Percentiles rank a stretch among this genome's conserved stretches.
Evolutionary conservation across 805 yeast genomes (phyloP).

Genomic region (Ogataea allantospora): DNA sequence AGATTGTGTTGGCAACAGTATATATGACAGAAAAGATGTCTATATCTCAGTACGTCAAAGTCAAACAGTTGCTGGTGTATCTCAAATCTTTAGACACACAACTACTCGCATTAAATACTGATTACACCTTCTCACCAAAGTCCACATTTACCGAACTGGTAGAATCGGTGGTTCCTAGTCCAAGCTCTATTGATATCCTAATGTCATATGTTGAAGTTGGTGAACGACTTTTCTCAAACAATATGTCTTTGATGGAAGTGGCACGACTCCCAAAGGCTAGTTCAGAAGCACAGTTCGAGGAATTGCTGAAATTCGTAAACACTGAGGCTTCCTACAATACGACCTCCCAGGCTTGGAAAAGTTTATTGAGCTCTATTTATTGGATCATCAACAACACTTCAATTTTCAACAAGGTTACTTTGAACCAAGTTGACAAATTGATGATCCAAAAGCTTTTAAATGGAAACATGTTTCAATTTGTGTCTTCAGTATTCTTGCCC

Average conservation of each 20-base stretch:
- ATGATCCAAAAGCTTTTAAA: constrained; percentile 25
- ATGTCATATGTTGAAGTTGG: constrained; percentile 27
- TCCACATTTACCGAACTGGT: constrained; percentile 4
- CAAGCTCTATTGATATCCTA: constrained; percentile 14
- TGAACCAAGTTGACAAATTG: constrained; percentile 21
- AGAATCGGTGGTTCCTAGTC: constrained; percentile 16
- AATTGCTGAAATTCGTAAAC: constrained; percentile 27
- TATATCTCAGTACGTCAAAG: constrained; percentile 22
- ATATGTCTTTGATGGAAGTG: constrained; percentile 27
- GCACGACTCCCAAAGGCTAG: constrained; percentile 20
- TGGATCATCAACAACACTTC: constrained; percentile 27
- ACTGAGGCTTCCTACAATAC: constrained; percentile 23
- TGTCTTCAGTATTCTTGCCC: constrained; percentile 16
- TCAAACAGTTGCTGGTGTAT: constrained; percentile 28
- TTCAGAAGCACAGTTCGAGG: constrained; percentile 21
- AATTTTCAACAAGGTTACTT: constrained; percentile 26
- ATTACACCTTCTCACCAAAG: not conserved
- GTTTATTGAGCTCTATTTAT: constrained; percentile 29
- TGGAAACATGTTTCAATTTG: constrained; percentile 19
- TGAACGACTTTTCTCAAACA: constrained; percentile 29
- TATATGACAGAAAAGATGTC: constrained; percentile 28
- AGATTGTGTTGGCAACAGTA: constrained; percentile 21
- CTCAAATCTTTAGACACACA: constrained; percentile 15
- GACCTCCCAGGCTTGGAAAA: constrained; percentile 24
- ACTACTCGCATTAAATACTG: constrained; percentile 1